These are phyloP conservation scores for Spatholobus suberectus DNA, from an alignment of 306 rosid species.

Conservation along the genomic window DNA sequence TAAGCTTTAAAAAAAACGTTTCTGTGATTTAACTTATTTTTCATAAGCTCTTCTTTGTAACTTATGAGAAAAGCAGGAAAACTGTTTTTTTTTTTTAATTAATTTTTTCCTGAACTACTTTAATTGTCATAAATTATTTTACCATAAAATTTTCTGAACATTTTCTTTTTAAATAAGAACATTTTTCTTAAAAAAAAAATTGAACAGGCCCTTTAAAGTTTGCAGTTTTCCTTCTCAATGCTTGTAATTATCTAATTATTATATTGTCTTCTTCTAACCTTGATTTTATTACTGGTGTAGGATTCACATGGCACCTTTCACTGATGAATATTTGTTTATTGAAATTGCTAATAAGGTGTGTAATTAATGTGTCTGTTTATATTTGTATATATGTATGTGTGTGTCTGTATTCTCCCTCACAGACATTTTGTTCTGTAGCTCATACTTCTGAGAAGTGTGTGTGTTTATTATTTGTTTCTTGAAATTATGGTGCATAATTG, in stretches of 20 bases:
- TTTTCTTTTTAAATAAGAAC: neutral
- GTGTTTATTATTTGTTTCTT: slow-evolving; percentile 65
- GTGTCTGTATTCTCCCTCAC: neutral
- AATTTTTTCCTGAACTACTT: neutral
- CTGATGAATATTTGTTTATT: slow-evolving; percentile 92
- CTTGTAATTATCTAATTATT: slow-evolving; percentile 31
- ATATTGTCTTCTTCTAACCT: slow-evolving; percentile 45
- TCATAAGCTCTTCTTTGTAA: neutral
- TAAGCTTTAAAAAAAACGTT: neutral
- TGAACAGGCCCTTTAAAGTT: neutral
- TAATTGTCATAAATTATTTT: neutral
- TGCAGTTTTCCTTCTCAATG: slow-evolving; percentile 12
- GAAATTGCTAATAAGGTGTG: slow-evolving; percentile 97
- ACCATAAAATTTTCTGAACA: neutral
- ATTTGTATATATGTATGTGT: neutral
- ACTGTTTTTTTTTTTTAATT: neutral
- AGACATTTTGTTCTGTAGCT: neutral
- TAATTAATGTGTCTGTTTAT: slow-evolving; percentile 1
- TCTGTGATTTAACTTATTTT: neutral
- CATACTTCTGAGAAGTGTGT: neutral
- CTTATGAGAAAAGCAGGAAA: slow-evolving; percentile 5
- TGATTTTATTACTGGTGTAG: slow-evolving; percentile 63
- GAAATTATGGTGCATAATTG: slow-evolving; percentile 65
- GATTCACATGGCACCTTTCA: slow-evolving; percentile 99
- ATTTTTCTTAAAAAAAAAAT: neutral